Percentiles rank a stretch among this genome's conserved stretches.
Evolutionary conservation across 495 filamentous ascomycete genomes (phyloP).

Genomic region (Penicillium diatomitis): DNA sequence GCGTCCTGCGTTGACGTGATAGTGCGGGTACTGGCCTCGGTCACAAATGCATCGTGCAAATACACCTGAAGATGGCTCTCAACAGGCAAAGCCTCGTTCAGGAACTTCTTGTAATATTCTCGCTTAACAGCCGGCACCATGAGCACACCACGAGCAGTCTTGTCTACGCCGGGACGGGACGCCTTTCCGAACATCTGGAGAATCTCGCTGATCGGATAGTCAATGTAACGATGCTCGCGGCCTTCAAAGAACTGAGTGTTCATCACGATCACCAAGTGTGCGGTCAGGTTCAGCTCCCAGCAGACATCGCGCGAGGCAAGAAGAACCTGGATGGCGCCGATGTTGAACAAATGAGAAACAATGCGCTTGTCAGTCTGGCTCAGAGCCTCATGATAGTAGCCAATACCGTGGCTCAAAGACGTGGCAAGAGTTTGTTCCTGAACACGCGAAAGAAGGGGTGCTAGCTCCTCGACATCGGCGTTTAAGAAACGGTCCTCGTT

Average conservation of each 20-base stretch:
- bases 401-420: conserved; percentile 90
- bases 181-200: conserved; percentile 99
- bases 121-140: conserved; percentile 92
- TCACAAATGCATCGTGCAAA: conserved; percentile 91
- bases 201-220: conserved; percentile 93
- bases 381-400: conserved; percentile 93
- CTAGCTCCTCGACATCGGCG: conserved; percentile 67
- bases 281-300: conserved; percentile 86
- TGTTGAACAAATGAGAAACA: conserved; percentile 79
- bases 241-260: conserved; percentile 98
- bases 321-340: conserved; percentile 88
- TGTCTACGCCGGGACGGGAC: conserved; percentile 67
- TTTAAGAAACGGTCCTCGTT: conserved; percentile 92
- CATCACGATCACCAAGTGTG: conserved; percentile 92
- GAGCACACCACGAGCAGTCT: conserved; percentile 76
- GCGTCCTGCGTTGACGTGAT: conserved; percentile 95
- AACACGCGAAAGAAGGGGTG: conserved; percentile 69
- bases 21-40: conserved; percentile 89
- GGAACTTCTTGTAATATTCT: conserved; percentile 97
- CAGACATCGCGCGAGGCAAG: conserved; percentile 90
- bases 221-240: conserved; percentile 92
- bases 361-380: conserved; percentile 84
- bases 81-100: conserved; percentile 91
- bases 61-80: conserved; percentile 89
- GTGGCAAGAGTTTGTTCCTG: conserved; percentile 82